phyloP scores from a whole-genome alignment of 371 early-diverging fungal genomes.

The Dinochytrium kinnereticum region DNA sequence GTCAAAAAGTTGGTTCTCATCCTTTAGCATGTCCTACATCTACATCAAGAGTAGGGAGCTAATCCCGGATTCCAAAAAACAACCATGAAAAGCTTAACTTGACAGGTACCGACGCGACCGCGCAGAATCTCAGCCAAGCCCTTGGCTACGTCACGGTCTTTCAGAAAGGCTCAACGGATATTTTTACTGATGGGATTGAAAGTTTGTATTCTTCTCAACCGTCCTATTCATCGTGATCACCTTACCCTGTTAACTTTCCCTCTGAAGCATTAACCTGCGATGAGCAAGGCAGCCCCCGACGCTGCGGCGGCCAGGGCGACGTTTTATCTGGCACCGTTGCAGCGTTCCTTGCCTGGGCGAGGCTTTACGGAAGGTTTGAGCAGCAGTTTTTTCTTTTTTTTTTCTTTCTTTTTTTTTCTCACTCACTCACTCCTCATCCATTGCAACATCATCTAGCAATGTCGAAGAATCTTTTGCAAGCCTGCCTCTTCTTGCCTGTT shows the following conservation, averaged over 20 bases:
- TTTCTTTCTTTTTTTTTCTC: not conserved
- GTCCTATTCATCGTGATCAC: too few relatives aligned
- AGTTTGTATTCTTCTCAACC: slow-evolving; percentile 57
- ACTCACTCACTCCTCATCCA: not conserved
- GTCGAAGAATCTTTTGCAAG: not conserved
- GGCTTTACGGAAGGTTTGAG: slow-evolving; percentile 57
- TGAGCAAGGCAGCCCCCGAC: slow-evolving; percentile 73
- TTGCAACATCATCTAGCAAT: not conserved
- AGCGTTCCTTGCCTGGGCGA: slow-evolving; percentile 88
- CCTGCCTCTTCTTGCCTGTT: slow-evolving; percentile 10
- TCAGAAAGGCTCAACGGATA: slow-evolving; percentile 83
- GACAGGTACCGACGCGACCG: slow-evolving; percentile 13
- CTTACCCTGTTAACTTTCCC: slow-evolving; percentile 10
- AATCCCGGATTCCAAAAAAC: too few relatives aligned
- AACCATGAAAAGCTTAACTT: not conserved
- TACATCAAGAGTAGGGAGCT: not conserved
- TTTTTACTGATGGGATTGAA: slow-evolving; percentile 75
- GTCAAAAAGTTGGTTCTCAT: slow-evolving; percentile 62
- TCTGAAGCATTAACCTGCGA: slow-evolving; percentile 69
- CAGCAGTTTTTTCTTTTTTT: not conserved
- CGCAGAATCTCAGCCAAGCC: slow-evolving; percentile 46
- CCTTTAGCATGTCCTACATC: not conserved
- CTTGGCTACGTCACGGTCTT: slow-evolving; percentile 76
- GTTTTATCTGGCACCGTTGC: slow-evolving; percentile 89
- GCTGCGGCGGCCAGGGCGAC: slow-evolving; percentile 99